Percentiles rank a stretch among this genome's conserved stretches.
These are phyloP conservation scores for Diaporthe sp. DNA, from an alignment of 2,329 filamentous ascomycete genomes.

Conservation along the genomic window DNA sequence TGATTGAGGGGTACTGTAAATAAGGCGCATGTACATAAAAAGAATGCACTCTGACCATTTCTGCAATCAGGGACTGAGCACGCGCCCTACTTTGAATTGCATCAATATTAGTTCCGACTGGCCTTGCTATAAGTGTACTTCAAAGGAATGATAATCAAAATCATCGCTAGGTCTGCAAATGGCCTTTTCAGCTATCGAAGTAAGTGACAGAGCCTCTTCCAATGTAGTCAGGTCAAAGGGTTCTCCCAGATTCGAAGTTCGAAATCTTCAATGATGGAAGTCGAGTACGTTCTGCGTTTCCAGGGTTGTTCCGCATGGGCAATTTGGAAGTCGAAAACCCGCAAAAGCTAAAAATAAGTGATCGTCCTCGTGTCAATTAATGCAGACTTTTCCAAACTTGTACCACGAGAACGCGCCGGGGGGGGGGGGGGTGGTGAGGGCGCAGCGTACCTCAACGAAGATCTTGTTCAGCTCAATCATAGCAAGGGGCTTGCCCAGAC, in stretches of 20 bases:
- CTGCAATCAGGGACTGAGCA: not conserved
- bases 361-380: not conserved
- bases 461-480: slow-evolving; percentile 58
- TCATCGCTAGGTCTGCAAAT: not conserved
- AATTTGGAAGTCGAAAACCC: slow-evolving; percentile 32
- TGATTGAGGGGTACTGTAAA: not conserved
- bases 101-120: not conserved
- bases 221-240: not conserved
- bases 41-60: not conserved
- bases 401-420: too few relatives aligned
- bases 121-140: too few relatives aligned
- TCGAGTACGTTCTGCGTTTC: not conserved
- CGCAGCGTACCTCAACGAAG: slow-evolving; percentile 46
- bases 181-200: accelerated
- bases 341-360: slow-evolving; percentile 26
- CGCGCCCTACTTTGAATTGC: not conserved
- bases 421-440: too few relatives aligned
- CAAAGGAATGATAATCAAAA: too few relatives aligned
- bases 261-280: not conserved
- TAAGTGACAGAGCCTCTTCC: not conserved
- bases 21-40: not conserved
- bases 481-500: slow-evolving; percentile 57
- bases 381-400: not conserved
- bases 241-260: slow-evolving; percentile 13
- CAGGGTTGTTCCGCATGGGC: slow-evolving; percentile 14